Conservation (phyloP, 2,329 filamentous ascomycete genomes). For the Sclerotinia subarctica region DNA sequence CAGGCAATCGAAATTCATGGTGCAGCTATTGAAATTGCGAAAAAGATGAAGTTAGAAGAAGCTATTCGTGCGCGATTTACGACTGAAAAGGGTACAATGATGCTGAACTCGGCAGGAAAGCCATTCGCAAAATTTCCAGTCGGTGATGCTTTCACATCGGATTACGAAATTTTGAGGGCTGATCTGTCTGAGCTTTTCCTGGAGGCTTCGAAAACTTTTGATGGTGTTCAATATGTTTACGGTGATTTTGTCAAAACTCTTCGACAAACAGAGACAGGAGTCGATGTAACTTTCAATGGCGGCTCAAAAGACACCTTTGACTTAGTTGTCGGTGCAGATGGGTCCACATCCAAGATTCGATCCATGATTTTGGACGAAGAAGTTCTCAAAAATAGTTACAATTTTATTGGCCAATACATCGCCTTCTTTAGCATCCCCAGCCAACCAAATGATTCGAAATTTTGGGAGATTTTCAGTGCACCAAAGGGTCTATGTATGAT, state of each 20-base stretch:
- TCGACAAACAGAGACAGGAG: constrained; percentile 37
- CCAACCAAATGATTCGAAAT: constrained; percentile 41
- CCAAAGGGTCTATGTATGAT: constrained; percentile 42
- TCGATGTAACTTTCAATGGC: constrained; percentile 44
- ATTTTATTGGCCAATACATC: constrained; percentile 39
- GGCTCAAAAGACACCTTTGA: constrained; percentile 42
- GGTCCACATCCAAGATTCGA: constrained; percentile 47
- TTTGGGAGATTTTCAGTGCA: constrained; percentile 41
- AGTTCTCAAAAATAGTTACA: constrained; percentile 39
- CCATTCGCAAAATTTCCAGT: constrained; percentile 41
- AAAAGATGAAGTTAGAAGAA: constrained; percentile 43
- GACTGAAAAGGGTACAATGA: constrained; percentile 44
- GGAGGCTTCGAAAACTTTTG: constrained; percentile 37
- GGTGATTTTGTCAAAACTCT: constrained; percentile 44
- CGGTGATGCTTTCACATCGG: constrained; percentile 43
- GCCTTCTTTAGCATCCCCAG: constrained; percentile 44
- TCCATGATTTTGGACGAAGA: constrained; percentile 45
- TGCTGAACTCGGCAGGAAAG: constrained; percentile 42
- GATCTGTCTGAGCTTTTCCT: constrained; percentile 43
- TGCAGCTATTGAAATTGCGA: constrained; percentile 41
- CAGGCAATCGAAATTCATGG: constrained; percentile 54
- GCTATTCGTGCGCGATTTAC: constrained; percentile 41
- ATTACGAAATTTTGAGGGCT: constrained; percentile 46
- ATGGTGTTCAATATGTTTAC: constrained; percentile 37
- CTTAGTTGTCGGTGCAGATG: constrained; percentile 50